Evolutionary conservation across 106 monocot species (phyloP), one percentile per base, ranked within the genome.

Genomic region (Xerophyta viscosa): DNA sequence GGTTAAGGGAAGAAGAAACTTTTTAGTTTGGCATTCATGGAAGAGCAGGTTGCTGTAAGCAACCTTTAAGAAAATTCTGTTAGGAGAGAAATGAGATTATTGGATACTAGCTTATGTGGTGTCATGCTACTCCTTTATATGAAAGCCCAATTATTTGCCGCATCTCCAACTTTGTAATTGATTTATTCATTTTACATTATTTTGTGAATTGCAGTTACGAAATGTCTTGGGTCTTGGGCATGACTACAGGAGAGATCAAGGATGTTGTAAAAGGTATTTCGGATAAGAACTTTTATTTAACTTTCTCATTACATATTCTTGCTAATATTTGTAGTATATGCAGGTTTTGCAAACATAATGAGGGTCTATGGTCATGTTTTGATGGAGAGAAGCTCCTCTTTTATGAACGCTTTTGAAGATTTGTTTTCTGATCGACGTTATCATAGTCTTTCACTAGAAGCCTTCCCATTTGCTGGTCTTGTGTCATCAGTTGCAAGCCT

Each of bases 401-500:
- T 88, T 17, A 61, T 64, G 41, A 66, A 83, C 43, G 22, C 68
- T 29, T 11, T 52, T 27, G 53, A 24, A 45, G 60, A 53, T 46
- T 22, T 24, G 19, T 46, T 61, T 10, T 20, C 44, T 28, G 44
- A 58, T 22, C 52, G 29, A 24, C 18, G 58, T 36, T 20, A 68
- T 27, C 33, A 31, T 36, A 13, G 12, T 14, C 15, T 62, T 44
- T 54, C 69, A 50, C 20, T 50, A 20, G 66, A 67, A 27, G 64
- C 50, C 27, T 27, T 72, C 48, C 71, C 66, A 37, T 75, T 54
- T 66, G 52, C 69, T 72, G 60, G 52, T 66, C 54, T 78, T 46
- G 20, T 76, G 50, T 94, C 94, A 41, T 75, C 94, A n/a, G 27
- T 80, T 70, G 77, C 58, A 27, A 78, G 49, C 6, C 54, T 84